These are phyloP conservation scores for Penicillium egyptiacum DNA, from an alignment of 495 filamentous ascomycete genomes.

Conservation along the genomic window DNA sequence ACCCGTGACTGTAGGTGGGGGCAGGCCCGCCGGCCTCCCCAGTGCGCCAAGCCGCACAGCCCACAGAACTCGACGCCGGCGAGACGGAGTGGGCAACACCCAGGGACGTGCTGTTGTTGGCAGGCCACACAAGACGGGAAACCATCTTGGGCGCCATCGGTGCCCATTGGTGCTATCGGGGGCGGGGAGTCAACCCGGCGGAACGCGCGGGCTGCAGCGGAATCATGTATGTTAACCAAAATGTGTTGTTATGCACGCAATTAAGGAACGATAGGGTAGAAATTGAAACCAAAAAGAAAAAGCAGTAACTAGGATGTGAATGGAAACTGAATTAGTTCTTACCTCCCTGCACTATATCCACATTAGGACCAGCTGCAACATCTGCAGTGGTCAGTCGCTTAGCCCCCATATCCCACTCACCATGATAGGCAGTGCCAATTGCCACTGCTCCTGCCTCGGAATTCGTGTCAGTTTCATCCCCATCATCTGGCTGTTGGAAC, in stretches of 20 bases:
- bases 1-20: constrained; percentile 58
- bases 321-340: background rate
- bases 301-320: background rate
- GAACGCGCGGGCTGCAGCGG: constrained; percentile 39
- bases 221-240: background rate
- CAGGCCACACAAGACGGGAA: constrained; percentile 55
- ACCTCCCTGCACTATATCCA: background rate
- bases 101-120: constrained; percentile 48
- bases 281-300: background rate
- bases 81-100: constrained; percentile 59
- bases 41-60: constrained; percentile 69
- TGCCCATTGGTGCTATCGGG: constrained; percentile 28
- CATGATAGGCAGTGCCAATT: background rate
- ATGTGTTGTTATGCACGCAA: background rate
- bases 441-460: background rate
- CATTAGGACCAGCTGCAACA: no score
- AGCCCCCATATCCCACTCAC: no score
- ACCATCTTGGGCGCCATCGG: constrained; percentile 44
- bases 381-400: no score
- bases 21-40: constrained; percentile 54
- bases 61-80: constrained; percentile 63
- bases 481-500: background rate
- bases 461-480: background rate
- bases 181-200: constrained; percentile 35
- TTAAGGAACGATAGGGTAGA: background rate